These are phyloP conservation scores for Tetradesmus lagerheimii DNA, from an alignment of 139 green algal genomes.

Conservation along the genomic window DNA sequence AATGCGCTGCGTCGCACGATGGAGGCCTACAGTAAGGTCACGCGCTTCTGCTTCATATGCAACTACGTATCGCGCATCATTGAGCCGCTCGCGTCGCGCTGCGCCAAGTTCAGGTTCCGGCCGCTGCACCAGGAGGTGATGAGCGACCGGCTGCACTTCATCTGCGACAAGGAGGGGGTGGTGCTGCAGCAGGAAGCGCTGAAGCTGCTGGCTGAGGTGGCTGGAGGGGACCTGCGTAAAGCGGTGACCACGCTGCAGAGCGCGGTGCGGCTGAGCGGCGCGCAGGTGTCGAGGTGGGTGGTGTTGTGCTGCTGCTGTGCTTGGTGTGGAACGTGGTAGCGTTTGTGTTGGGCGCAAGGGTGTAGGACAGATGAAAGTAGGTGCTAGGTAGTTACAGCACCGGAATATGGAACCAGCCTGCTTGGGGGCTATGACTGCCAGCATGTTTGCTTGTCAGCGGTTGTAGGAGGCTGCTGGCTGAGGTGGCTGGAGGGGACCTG, in stretches of 20 bases:
- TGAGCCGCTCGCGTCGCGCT: slow-evolving; percentile 93
- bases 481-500: slow-evolving; percentile 88
- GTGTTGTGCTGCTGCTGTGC: too few relatives aligned
- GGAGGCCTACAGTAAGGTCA: slow-evolving; percentile 95
- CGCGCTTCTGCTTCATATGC: slow-evolving; percentile 98
- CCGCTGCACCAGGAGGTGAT: slow-evolving; percentile 72
- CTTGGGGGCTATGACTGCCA: too few relatives aligned
- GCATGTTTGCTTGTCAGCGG: too few relatives aligned
- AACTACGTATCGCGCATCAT: slow-evolving; percentile 99
- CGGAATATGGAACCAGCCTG: too few relatives aligned
- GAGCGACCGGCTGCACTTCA: slow-evolving; percentile 79
- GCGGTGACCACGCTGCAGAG: slow-evolving; percentile 95
- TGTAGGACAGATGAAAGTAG: too few relatives aligned
- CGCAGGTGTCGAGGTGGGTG: slow-evolving; percentile 54
- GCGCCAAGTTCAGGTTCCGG: slow-evolving; percentile 93
- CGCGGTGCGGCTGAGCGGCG: slow-evolving; percentile 62
- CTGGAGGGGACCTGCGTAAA: slow-evolving; percentile 88
- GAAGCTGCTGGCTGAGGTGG: slow-evolving; percentile 72
- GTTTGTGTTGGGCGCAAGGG: background rate
- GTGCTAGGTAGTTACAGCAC: too few relatives aligned
- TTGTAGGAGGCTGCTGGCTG: slow-evolving; percentile 71
- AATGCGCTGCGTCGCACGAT: slow-evolving; percentile 98
- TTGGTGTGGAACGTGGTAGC: too few relatives aligned
- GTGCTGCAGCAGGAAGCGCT: slow-evolving; percentile 69
- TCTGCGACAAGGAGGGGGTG: slow-evolving; percentile 85